Percentiles rank a stretch among this genome's conserved stretches.
phyloP scores from a whole-genome alignment of 108 stramenopile species.

The Thalassiosira profunda region DNA sequence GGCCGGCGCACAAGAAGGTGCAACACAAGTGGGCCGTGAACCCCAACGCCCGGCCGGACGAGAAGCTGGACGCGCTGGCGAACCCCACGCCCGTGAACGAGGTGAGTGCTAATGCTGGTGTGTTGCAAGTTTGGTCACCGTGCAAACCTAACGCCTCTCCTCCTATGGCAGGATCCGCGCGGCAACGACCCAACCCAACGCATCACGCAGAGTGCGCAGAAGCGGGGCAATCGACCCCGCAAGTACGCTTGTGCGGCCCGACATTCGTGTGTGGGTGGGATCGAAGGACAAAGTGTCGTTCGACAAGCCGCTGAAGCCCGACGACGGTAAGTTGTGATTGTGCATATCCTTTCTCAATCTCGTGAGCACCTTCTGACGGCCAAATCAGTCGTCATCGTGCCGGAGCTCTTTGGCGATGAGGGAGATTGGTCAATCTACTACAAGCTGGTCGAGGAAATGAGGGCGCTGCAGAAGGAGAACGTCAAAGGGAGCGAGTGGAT shows the following conservation, averaged over 20 bases:
- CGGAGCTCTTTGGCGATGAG: constrained; percentile 81
- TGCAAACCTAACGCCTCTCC: constrained; percentile 29
- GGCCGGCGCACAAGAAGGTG: not conserved
- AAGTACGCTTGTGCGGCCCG: constrained; percentile 76
- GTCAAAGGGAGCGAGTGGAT: constrained; percentile 65
- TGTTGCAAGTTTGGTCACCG: constrained; percentile 14
- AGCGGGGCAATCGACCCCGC: constrained; percentile 80
- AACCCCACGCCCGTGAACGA: not conserved
- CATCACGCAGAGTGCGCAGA: constrained; percentile 61
- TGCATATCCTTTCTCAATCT: no score
- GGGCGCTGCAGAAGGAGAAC: constrained; percentile 43
- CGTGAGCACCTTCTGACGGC: not conserved
- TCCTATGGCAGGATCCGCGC: constrained; percentile 51
- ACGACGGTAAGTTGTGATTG: constrained; percentile 88
- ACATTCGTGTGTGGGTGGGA: constrained; percentile 65
- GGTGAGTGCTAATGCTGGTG: not conserved
- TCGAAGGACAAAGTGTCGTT: constrained; percentile 7
- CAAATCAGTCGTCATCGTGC: constrained; percentile 73
- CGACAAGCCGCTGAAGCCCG: constrained; percentile 64
- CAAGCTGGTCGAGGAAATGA: constrained; percentile 80
- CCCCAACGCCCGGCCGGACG: not conserved
- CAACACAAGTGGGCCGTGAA: not conserved
- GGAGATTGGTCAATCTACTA: constrained; percentile 83
- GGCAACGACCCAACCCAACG: constrained; percentile 56
- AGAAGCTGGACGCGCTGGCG: no score